These are phyloP conservation scores for Boehmeria nivea DNA, from an alignment of 306 rosid species.

Conservation along the genomic window DNA sequence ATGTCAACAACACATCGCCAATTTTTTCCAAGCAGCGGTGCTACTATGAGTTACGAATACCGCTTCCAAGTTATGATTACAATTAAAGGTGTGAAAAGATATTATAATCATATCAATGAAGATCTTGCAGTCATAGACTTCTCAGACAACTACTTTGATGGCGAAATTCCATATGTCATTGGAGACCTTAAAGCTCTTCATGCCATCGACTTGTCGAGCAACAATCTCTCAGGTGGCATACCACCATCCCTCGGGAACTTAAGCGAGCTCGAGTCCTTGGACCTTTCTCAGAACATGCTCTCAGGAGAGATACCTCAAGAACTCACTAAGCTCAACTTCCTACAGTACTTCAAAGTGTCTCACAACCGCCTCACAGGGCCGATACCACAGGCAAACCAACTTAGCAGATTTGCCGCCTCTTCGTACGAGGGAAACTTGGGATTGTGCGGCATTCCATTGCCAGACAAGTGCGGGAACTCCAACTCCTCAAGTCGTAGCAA, in stretches of 20 bases:
- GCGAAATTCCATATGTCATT: background rate
- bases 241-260: background rate
- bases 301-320: background rate
- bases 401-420: background rate
- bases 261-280: too few relatives aligned
- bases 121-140: background rate
- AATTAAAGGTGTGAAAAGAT: background rate
- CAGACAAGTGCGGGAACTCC: background rate
- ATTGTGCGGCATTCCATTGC: background rate
- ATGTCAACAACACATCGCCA: too few relatives aligned
- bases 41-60: too few relatives aligned
- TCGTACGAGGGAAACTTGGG: background rate
- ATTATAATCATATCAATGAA: background rate
- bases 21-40: too few relatives aligned
- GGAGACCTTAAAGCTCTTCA: background rate
- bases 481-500: too few relatives aligned
- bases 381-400: too few relatives aligned
- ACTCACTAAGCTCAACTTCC: background rate
- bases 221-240: background rate
- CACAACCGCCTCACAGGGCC: background rate
- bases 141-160: background rate
- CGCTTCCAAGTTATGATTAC: background rate
- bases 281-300: too few relatives aligned
- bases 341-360: background rate
- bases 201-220: background rate